Evolutionary conservation across 2,329 filamentous ascomycete genomes (phyloP).

Genomic region (Colletotrichum noveboracense): DNA sequence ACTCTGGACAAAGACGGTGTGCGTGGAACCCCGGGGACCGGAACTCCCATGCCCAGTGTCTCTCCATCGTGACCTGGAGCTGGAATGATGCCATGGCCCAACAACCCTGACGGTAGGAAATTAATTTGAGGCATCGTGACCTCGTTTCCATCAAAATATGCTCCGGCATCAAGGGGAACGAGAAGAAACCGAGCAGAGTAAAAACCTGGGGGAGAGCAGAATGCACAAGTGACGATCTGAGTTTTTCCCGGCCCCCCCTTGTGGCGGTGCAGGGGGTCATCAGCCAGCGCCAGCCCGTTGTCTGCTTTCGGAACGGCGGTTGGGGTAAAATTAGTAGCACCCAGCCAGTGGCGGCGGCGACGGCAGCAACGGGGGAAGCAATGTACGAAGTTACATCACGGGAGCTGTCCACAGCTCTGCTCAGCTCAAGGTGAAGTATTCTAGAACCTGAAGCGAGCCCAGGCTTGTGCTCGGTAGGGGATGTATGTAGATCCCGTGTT

Average conservation of each 20-base stretch:
- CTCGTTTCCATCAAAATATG: not conserved
- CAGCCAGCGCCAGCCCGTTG: not conserved
- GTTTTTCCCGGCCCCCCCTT: not conserved
- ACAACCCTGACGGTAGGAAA: constrained; percentile 3
- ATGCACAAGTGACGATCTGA: constrained; percentile 15
- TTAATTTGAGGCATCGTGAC: constrained; percentile 11
- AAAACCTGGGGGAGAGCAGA: not conserved
- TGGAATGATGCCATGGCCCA: constrained; percentile 13
- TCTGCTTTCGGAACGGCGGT: not conserved
- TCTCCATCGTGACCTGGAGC: constrained; percentile 9
- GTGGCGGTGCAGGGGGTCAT: constrained; percentile 7
- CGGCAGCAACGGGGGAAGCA: not conserved
- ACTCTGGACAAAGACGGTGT: not conserved
- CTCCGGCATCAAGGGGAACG: not conserved
- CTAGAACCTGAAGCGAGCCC: not conserved
- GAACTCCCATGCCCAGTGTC: not conserved
- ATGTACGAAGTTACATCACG: not conserved
- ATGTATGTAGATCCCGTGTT: not conserved
- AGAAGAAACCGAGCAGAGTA: not conserved
- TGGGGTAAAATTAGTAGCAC: constrained; percentile 1
- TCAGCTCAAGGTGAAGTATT: not conserved
- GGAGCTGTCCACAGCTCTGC: not conserved
- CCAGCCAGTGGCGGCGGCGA: not conserved
- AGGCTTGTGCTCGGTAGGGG: not conserved
- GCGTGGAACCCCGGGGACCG: not conserved